Percentiles rank a stretch among this genome's conserved stretches.
These are phyloP conservation scores for Xylaria venustula DNA, from an alignment of 495 filamentous ascomycete genomes.

Conservation along the genomic window DNA sequence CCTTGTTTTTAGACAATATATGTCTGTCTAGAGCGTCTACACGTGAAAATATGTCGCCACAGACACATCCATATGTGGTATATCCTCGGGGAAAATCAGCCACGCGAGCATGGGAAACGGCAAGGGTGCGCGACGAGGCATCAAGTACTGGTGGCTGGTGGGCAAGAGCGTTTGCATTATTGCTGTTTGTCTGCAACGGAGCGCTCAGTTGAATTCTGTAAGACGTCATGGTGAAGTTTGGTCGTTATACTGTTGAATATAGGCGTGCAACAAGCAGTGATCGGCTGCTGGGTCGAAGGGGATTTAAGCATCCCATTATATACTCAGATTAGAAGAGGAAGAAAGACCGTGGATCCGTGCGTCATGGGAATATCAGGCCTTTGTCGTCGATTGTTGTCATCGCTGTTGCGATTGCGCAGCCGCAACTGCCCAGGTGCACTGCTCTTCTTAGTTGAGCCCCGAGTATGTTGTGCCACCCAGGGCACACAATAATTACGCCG, in stretches of 20 bases:
- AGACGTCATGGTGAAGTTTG: background rate
- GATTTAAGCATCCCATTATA: too few relatives aligned
- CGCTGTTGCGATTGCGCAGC: too few relatives aligned
- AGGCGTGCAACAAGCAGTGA: background rate
- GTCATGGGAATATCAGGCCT: too few relatives aligned
- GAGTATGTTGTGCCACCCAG: too few relatives aligned
- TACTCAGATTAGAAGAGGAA: too few relatives aligned
- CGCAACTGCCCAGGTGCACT: too few relatives aligned
- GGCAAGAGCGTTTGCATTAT: background rate
- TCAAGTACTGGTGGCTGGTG: background rate
- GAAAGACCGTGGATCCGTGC: too few relatives aligned
- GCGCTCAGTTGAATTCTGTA: background rate
- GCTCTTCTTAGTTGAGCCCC: too few relatives aligned
- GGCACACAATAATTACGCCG: too few relatives aligned
- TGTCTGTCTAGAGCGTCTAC: constrained; percentile 27
- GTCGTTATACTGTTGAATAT: too few relatives aligned
- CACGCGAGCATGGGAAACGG: background rate
- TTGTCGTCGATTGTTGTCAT: too few relatives aligned
- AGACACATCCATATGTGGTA: constrained; percentile 16
- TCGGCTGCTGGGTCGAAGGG: background rate
- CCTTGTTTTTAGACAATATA: constrained; percentile 15
- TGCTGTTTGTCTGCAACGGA: background rate
- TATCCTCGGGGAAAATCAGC: background rate
- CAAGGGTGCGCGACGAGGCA: background rate
- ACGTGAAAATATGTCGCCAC: constrained; percentile 20